Evolutionary conservation across 345 rosid species (phyloP).

Genomic region (Aegle marmelos): DNA sequence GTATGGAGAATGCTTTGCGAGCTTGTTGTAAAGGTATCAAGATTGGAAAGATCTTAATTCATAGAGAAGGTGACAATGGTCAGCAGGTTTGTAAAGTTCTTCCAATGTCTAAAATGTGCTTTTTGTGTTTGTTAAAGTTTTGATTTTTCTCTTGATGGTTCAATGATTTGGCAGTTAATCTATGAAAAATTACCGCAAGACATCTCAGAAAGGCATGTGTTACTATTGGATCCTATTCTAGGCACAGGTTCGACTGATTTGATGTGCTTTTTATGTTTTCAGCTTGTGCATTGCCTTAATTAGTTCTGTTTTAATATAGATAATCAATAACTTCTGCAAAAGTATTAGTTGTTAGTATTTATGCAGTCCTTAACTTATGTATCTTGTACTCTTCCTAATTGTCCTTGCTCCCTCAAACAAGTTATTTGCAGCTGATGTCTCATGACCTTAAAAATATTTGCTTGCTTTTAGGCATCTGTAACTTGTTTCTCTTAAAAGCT

Average conservation of each 20-base stretch:
- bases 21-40: conserved; percentile 99
- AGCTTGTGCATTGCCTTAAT: background rate
- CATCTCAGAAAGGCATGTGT: conserved; percentile 87
- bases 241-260: conserved; percentile 74
- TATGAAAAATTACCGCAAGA: conserved; percentile 91
- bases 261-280: background rate
- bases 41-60: conserved; percentile 94
- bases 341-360: background rate
- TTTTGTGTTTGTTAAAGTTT: conserved; percentile 2
- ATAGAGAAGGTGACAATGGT: conserved; percentile 97
- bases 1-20: conserved; percentile 98
- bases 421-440: background rate
- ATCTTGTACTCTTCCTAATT: background rate
- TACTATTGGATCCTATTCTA: conserved; percentile 89
- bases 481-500: background rate
- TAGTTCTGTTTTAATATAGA: background rate
- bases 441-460: background rate
- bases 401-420: background rate
- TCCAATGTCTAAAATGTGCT: background rate
- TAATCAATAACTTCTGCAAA: background rate
- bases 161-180: conserved; percentile 56
- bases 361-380: background rate
- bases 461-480: background rate
- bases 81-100: conserved; percentile 58
- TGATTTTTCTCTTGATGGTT: conserved; percentile 6